Evolutionary conservation across 2,329 filamentous ascomycete species (phyloP), one percentile per base, ranked within the genome.

Genomic region (Cercospora citrullina): DNA sequence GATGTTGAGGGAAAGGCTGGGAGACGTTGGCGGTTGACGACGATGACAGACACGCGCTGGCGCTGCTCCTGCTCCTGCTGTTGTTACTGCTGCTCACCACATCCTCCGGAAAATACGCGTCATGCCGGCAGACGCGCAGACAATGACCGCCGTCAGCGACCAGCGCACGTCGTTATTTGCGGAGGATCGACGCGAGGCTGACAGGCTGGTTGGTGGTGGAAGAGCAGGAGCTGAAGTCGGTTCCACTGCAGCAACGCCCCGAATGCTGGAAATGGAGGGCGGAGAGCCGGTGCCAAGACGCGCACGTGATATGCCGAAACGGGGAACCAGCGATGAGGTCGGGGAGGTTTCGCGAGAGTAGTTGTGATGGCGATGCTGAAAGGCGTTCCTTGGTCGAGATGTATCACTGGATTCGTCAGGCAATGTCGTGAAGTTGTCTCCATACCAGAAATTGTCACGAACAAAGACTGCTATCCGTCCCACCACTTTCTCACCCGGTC

Each of bases 51-150:
- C 23, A 8, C 16, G 28, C n/a, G 21, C 42, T 61, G 55, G 23
- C 16, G 21, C 66, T n/a, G 57, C 55, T 28, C 30, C 23, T 31
- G 33, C 45, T 30, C 33, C 23, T 48, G 14, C 33, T 60, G 42
- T 45, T 30, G 18, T 9, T 58, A 23, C 9, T 10, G 8, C 9
- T 31, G 30, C 9, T 31, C 9, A 8, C 12, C 30, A 33, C 31
- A 33, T 33, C 6, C 3, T 14, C 10, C 69, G 70, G 70, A 69
- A 65, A 72, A 71, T 69, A 72, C 70, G 70, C 70, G 70, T 72
- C 70, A 72, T 72, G 70, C 68, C 67, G 69, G 68, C 36, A 64
- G 65, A 36, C 45, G 48, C 61, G 48, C 33, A 18, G 31, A 39
- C 45, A 30, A 21, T 28, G 60, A 12, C 26, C n/a, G 36, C 39